These are phyloP conservation scores for Didymella sp. DNA, from an alignment of 2,329 filamentous ascomycete species.

Conservation along the genomic window DNA sequence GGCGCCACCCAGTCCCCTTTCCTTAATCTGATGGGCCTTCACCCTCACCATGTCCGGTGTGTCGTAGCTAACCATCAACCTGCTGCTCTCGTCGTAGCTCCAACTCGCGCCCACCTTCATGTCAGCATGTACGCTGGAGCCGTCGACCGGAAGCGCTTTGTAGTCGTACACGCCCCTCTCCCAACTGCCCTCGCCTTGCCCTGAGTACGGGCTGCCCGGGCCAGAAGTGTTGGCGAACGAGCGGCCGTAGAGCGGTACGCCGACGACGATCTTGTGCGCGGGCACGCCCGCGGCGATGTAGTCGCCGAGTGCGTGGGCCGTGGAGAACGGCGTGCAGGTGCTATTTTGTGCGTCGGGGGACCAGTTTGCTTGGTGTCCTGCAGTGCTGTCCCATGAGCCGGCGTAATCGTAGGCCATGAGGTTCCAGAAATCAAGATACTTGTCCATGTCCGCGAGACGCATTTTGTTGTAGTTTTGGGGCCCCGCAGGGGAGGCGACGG, in stretches of 20 bases:
- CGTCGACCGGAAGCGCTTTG: slow-evolving; percentile 43
- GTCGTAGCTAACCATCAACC: slow-evolving; percentile 45
- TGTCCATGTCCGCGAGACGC: slow-evolving; percentile 55
- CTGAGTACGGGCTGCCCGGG: slow-evolving; percentile 41
- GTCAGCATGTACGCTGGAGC: slow-evolving; percentile 35
- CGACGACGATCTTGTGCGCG: slow-evolving; percentile 46
- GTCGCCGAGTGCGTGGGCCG: slow-evolving; percentile 39
- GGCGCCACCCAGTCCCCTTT: slow-evolving; percentile 43
- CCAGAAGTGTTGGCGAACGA: slow-evolving; percentile 46
- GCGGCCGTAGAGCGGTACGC: slow-evolving; percentile 50
- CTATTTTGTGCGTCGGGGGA: slow-evolving; percentile 3
- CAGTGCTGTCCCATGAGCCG: slow-evolving; percentile 44
- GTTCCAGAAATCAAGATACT: slow-evolving; percentile 61
- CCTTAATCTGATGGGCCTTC: slow-evolving; percentile 39
- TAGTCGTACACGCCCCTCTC: slow-evolving; percentile 49
- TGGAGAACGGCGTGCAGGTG: slow-evolving; percentile 45
- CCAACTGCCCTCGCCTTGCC: slow-evolving; percentile 44
- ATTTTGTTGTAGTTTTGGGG: slow-evolving; percentile 54
- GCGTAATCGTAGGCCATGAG: slow-evolving; percentile 86
- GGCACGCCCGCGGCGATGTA: slow-evolving; percentile 44
- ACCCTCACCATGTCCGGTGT: slow-evolving; percentile 41
- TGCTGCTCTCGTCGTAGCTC: slow-evolving; percentile 37
- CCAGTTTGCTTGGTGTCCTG: slow-evolving; percentile 47
- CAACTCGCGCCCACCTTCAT: slow-evolving; percentile 35
- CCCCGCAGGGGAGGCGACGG: slow-evolving; percentile 55